phyloP scores from a whole-genome alignment of 768 basidiomycete species.

The Lentinula lateritia region DNA sequence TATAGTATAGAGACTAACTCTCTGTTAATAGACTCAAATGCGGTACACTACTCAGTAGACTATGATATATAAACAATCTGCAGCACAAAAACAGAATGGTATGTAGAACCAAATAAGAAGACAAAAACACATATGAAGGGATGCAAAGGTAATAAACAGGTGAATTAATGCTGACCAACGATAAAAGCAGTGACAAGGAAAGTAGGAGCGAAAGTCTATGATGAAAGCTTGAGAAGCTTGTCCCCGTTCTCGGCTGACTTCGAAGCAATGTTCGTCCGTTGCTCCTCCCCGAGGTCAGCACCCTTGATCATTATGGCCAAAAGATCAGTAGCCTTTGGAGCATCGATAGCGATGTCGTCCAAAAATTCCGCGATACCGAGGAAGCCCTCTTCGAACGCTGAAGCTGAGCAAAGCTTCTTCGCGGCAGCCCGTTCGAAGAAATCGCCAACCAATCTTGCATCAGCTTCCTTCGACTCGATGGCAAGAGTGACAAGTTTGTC shows the following conservation, averaged over 20 bases:
- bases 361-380: conserved; percentile 63
- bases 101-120: conserved; percentile 1
- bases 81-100: conserved; percentile 1
- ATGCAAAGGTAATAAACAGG: conserved; percentile 11
- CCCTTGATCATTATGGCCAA: conserved; percentile 74
- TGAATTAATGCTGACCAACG: conserved; percentile 8
- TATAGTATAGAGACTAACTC: neutral
- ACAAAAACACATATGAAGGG: conserved; percentile 4
- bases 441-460: conserved; percentile 71
- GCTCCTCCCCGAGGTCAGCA: conserved; percentile 59
- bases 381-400: conserved; percentile 74
- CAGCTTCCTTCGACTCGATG: conserved; percentile 76
- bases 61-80: conserved; percentile 8
- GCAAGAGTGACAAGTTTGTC: conserved; percentile 70
- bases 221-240: conserved; percentile 54
- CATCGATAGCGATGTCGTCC: conserved; percentile 87
- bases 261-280: conserved; percentile 47
- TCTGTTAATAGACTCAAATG: neutral
- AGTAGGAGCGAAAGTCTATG: conserved; percentile 35
- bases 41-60: conserved; percentile 3
- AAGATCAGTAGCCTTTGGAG: conserved; percentile 76
- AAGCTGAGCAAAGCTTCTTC: conserved; percentile 53
- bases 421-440: conserved; percentile 62
- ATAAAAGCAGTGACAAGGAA: conserved; percentile 21
- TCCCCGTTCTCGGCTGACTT: conserved; percentile 54